Evolutionary conservation across 345 rosid species (phyloP).

Genomic region (Hevea brasiliensis): DNA sequence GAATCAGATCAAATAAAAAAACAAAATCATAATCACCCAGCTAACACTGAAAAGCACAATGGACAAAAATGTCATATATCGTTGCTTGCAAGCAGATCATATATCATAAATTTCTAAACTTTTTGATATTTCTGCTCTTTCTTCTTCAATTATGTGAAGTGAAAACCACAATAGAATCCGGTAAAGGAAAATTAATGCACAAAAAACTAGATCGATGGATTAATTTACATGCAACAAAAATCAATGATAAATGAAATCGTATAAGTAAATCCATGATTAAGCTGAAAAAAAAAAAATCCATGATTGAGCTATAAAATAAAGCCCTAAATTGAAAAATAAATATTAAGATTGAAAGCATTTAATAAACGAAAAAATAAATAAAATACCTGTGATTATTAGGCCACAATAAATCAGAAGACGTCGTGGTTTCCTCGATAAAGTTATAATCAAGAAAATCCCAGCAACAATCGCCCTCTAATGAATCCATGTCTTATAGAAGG

Average conservation of each 20-base stretch:
- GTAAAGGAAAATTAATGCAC: background rate
- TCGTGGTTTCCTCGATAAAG: conserved; percentile 14
- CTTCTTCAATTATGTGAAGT: background rate
- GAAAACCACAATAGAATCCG: conserved; percentile 6
- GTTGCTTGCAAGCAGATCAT: no score
- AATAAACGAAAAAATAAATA: no score
- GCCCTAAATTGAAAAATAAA: background rate
- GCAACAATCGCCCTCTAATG: conserved; percentile 11
- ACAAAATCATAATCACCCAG: background rate
- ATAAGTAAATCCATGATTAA: background rate
- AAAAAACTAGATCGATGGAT: background rate
- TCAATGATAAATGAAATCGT: background rate
- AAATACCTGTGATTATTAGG: conserved; percentile 7
- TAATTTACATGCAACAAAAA: background rate
- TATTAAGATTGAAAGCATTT: no score
- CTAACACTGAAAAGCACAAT: background rate
- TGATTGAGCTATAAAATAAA: background rate
- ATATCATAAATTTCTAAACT: background rate
- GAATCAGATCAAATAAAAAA: background rate
- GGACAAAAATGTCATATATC: background rate
- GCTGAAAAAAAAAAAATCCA: no score
- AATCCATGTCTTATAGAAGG: conserved; percentile 8
- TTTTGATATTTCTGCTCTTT: no score
- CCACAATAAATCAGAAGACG: conserved; percentile 25
- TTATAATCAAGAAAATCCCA: conserved; percentile 29